Evolutionary conservation across 139 green algal genomes (phyloP).

Genomic region (Spirogloea muscicola): DNA sequence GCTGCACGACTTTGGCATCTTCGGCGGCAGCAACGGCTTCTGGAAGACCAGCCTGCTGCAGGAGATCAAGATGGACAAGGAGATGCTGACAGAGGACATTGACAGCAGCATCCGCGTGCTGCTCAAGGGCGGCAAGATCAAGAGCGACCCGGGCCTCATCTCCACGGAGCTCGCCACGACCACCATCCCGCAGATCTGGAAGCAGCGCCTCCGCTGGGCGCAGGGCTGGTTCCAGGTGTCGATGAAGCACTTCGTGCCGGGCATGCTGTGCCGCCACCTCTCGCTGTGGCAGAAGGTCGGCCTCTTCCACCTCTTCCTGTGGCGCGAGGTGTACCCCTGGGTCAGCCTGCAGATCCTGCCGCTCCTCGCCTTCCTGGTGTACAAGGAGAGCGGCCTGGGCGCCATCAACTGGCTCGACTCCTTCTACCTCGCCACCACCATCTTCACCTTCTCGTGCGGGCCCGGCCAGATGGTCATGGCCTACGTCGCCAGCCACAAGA

Average conservation of each 20-base stretch:
- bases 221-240: constrained; percentile 48
- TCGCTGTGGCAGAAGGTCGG: constrained; percentile 14
- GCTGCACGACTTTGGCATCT: constrained; percentile 40
- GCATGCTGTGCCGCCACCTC: constrained; percentile 20
- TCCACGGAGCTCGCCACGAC: constrained; percentile 32
- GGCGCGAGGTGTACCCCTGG: constrained; percentile 37
- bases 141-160: constrained; percentile 28
- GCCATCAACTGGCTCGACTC: constrained; percentile 38
- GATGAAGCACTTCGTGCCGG: constrained; percentile 20
- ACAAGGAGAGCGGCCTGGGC: constrained; percentile 29
- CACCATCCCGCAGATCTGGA: constrained; percentile 29
- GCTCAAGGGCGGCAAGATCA: constrained; percentile 23
- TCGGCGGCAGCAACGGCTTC: constrained; percentile 44
- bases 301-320: constrained; percentile 33
- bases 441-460: constrained; percentile 39
- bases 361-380: constrained; percentile 31
- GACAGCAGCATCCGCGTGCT: constrained; percentile 28
- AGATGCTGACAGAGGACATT: constrained; percentile 47
- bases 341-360: constrained; percentile 36
- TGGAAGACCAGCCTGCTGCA: constrained; percentile 19
- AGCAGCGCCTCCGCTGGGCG: constrained; percentile 43
- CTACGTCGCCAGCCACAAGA: constrained; percentile 13
- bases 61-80: constrained; percentile 30
- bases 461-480: constrained; percentile 21
- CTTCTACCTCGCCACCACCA: constrained; percentile 29